Evolutionary conservation across 768 basidiomycete genomes (phyloP), one percentile per base, ranked within the genome.

Genomic region (Phlebiopsis flavidoalba): DNA sequence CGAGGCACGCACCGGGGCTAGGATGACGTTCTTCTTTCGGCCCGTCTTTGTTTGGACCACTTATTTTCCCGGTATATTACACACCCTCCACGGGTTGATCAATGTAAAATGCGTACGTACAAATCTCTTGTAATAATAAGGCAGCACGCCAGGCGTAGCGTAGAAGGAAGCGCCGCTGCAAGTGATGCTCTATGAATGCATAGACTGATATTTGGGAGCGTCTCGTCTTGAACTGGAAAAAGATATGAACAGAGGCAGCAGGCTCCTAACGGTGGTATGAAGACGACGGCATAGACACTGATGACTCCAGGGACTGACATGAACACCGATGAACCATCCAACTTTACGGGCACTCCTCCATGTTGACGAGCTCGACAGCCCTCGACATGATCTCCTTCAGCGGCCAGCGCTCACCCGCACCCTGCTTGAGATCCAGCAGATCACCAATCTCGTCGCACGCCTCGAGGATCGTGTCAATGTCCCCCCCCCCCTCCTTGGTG

Each of bases 401-500:
- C 26, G 80, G 72, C 94, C 94, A 96, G 68, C 92, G 78, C 71
- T 91, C 86, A 2, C 76, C 75, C 14, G 65, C 62, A 2, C 86
- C 87, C 71, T 95, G 88, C 77, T 97, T 98, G 74, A 98, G 76
- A 74, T 96, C 95, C 64, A 99, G 76, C 26, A 91, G 71, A 68
- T 91, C 89, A 26, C 97, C 97, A 62, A 98, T 79, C 74, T 97
- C 95, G 72, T 97, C 93, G 68, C 89, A 93, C 8, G 96, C 95
- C 47, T 81, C 76, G 52, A 99, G 78, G 31, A 98, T 76, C 12
- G 77, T 76, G 75, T 99, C 97, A 60, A 98, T 85, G 69, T 99
- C 97, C n/a, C n/a, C n/a, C n/a, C n/a, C n/a, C n/a, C n/a, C n/a
- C 66, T 94, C 90, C 78, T 99, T 99, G 59, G 95, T 98, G 79